These are phyloP conservation scores for Aspergillus campestris DNA, from an alignment of 495 filamentous ascomycete species.

Conservation along the genomic window DNA sequence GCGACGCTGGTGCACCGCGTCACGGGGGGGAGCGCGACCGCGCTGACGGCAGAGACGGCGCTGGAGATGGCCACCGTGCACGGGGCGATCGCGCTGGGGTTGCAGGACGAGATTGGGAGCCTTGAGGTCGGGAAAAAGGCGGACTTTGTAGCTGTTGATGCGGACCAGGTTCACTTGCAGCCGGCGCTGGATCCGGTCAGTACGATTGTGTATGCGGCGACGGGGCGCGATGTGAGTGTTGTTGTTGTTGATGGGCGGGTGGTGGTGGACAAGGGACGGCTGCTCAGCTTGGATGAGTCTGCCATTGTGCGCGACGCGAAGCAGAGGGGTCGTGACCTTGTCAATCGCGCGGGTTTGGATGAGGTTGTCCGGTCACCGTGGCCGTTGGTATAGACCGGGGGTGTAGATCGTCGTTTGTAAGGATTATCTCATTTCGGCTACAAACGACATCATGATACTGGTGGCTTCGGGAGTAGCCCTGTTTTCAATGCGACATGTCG, in stretches of 20 bases:
- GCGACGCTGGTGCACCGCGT: constrained; percentile 45
- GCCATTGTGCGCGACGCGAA: constrained; percentile 28
- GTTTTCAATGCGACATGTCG: no score
- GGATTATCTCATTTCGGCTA: no score
- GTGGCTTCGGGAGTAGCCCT: no score
- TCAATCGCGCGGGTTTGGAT: constrained; percentile 30
- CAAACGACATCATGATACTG: no score
- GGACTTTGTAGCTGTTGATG: constrained; percentile 43
- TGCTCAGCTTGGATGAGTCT: constrained; percentile 26
- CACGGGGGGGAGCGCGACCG: constrained; percentile 33
- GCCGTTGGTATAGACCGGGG: no score
- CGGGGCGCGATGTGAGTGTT: constrained; percentile 40
- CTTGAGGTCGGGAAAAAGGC: constrained; percentile 48
- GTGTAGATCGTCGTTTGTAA: no score
- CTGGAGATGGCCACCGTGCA: constrained; percentile 47
- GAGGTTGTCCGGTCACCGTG: constrained; percentile 30
- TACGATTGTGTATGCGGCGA: constrained; percentile 40
- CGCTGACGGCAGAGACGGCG: constrained; percentile 37
- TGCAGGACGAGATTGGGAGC: constrained; percentile 37
- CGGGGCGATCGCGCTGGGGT: constrained; percentile 39
- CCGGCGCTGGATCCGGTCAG: constrained; percentile 35
- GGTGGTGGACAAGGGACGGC: constrained; percentile 28
- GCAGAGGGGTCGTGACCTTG: constrained; percentile 30
- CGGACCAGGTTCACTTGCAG: constrained; percentile 23
- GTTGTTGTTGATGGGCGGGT: constrained; percentile 40